A percentile compares a stretch with the other conserved stretches of the same genome.
Evolutionary conservation across 352 stramenopile species (phyloP).

Genomic region (Globisporangium barbulae): DNA sequence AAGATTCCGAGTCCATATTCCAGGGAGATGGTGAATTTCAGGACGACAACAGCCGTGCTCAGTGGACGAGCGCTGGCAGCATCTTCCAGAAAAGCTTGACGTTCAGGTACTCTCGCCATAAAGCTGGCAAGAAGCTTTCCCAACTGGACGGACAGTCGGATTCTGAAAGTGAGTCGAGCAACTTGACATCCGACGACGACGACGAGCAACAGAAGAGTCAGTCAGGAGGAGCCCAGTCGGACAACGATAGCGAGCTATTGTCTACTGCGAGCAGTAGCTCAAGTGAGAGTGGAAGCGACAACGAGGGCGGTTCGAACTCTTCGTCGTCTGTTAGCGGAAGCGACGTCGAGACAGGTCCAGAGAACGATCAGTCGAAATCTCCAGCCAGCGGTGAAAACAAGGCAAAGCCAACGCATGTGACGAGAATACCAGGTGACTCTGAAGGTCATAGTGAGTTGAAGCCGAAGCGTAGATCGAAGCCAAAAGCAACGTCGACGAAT

Average conservation of each 20-base stretch:
- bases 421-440: background rate
- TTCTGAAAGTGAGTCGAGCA: conserved; percentile 50
- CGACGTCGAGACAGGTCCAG: conserved; percentile 27
- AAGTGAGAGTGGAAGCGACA: conserved; percentile 59
- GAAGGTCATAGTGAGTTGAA: conserved; percentile 4
- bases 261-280: conserved; percentile 49
- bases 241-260: conserved; percentile 32
- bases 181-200: conserved; percentile 46
- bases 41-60: conserved; percentile 3
- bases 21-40: conserved; percentile 49
- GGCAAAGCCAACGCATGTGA: background rate
- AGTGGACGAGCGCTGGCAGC: background rate
- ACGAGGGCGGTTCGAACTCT: conserved; percentile 34
- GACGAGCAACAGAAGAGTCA: conserved; percentile 35
- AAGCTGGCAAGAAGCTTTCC: conserved; percentile 17
- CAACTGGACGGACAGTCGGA: conserved; percentile 63
- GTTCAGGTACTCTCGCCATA: conserved; percentile 25
- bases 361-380: conserved; percentile 3
- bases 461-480: conserved; percentile 14
- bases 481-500: conserved; percentile 21
- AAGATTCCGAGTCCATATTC: conserved; percentile 26
- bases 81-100: conserved; percentile 42
- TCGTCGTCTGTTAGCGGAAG: conserved; percentile 34
- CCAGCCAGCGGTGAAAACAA: background rate
- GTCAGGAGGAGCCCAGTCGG: conserved; percentile 29